These are phyloP conservation scores for Xylariaceae sp. DNA, from an alignment of 2,329 filamentous ascomycete species.

Conservation along the genomic window DNA sequence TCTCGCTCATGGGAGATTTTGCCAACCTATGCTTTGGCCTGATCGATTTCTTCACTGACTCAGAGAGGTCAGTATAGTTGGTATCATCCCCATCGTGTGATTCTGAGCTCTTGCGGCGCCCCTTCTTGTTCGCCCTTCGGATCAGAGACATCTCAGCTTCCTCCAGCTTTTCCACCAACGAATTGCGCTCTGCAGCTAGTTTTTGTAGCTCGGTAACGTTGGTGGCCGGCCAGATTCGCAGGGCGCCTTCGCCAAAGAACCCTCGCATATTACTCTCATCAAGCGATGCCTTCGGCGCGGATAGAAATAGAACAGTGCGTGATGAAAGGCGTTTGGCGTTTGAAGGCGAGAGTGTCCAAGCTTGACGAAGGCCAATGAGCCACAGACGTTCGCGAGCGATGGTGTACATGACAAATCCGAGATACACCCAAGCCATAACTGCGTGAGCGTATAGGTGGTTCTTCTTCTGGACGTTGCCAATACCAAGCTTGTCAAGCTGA, in stretches of 20 bases:
- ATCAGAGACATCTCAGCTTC: slow-evolving; percentile 76
- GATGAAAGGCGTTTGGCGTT: slow-evolving; percentile 83
- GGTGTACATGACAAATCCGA: slow-evolving; percentile 82
- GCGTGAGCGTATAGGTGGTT: slow-evolving; percentile 72
- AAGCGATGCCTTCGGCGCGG: slow-evolving; percentile 70
- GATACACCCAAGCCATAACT: slow-evolving; percentile 75
- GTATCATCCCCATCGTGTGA: slow-evolving; percentile 3
- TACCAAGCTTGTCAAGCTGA: slow-evolving; percentile 59
- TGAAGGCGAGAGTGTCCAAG: slow-evolving; percentile 78
- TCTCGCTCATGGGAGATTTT: slow-evolving; percentile 56
- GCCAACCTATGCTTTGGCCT: slow-evolving; percentile 51
- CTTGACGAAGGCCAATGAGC: slow-evolving; percentile 90
- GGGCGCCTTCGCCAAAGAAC: slow-evolving; percentile 72
- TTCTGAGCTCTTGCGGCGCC: slow-evolving; percentile 30
- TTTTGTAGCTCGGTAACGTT: slow-evolving; percentile 69
- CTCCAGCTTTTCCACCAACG: slow-evolving; percentile 71
- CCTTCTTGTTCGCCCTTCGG: slow-evolving; percentile 58
- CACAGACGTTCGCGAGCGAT: slow-evolving; percentile 86
- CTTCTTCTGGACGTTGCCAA: slow-evolving; percentile 46
- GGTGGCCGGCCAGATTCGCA: slow-evolving; percentile 75
- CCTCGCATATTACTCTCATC: slow-evolving; percentile 63
- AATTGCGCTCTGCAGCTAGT: slow-evolving; percentile 68
- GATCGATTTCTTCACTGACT: slow-evolving; percentile 16
- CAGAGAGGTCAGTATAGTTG: slow-evolving; percentile 14
- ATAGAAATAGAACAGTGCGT: slow-evolving; percentile 86